Conservation (phyloP, 169 alveolate species). For the Plasmodium cynomolgi region DNA sequence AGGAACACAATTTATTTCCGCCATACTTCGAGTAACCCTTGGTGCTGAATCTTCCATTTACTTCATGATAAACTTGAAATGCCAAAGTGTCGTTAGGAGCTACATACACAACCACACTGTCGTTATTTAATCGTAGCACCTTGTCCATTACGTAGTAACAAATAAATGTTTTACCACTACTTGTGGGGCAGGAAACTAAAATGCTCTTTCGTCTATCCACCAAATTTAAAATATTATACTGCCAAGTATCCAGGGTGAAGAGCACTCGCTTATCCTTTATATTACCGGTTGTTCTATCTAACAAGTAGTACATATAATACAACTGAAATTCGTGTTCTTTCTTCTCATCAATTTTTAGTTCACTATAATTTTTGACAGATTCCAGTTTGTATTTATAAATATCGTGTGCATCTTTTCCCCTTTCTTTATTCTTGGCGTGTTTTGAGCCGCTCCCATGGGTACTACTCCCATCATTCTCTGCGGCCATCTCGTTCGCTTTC, state of each 20-base stretch:
- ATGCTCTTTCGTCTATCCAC: conserved; percentile 88
- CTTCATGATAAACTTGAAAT: conserved; percentile 92
- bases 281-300: conserved; percentile 89
- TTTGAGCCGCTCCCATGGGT: conserved; percentile 21
- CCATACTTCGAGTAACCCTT: conserved; percentile 86
- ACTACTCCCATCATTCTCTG: conserved; percentile 11
- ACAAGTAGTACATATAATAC: conserved; percentile 88
- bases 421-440: not conserved
- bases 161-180: conserved; percentile 94
- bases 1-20: conserved; percentile 76
- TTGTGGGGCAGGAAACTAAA: conserved; percentile 92
- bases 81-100: conserved; percentile 93
- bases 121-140: conserved; percentile 88
- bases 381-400: conserved; percentile 47
- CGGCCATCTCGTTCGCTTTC: conserved; percentile 51
- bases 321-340: conserved; percentile 84
- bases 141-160: conserved; percentile 94
- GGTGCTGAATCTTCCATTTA: conserved; percentile 91
- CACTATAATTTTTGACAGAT: conserved; percentile 25
- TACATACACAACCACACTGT: conserved; percentile 91
- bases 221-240: conserved; percentile 86
- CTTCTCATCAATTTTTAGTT: conserved; percentile 75
- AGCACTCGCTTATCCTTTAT: conserved; percentile 90
- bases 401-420: conserved; percentile 13
- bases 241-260: conserved; percentile 94